Evolutionary conservation across 2,329 filamentous ascomycete genomes (phyloP), one percentile per base, ranked within the genome.

Genomic region (Colletotrichum spaethianum): DNA sequence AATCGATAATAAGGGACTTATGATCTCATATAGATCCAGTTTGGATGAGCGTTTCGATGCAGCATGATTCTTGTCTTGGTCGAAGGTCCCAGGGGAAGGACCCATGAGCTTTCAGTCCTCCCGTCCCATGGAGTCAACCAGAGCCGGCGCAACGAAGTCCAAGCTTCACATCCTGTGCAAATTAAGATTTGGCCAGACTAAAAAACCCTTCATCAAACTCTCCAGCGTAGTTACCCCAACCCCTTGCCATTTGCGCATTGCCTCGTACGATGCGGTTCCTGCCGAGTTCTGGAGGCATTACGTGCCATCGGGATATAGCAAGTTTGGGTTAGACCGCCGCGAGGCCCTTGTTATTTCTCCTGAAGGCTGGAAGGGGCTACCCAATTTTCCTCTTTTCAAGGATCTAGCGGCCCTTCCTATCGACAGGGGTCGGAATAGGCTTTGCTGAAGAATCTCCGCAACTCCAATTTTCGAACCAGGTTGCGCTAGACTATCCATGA

Each of bases 181-280:
- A 67, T 67, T 40, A 40, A 56, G 33, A 16, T 26, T n/a, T n/a
- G 4, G 18, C 44, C 46, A n/a, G 36, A 26, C 33, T 18, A 38
- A 28, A 28, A n/a, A 38, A 7, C 33, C 40, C 14, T 1, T 14
- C 3, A 16, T 23, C 28, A 62, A n/a, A 48, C 28, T 11, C n/a
- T 63, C 33, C 23, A 8, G 31, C 31, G 18, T 23, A 20, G 9
- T 28, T 6, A 9, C 11, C 11, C 48, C 23, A 28, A 33, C 46
- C 42, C 63, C 55, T 44, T 28, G 63, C 23, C 50, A 38, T 57
- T 23, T 11, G 33, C 33, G 26, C 36, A 42, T 65, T 46, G 33
- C 52, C 69, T 72, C 65, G 69, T 72, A 72, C 69, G 69, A 72
- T 46, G 31, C 52, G 38, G 50, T 46, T 53, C 36, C 28, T 46